Percentiles rank a stretch among this genome's conserved stretches.
Conservation (phyloP, 2,329 filamentous ascomycete genomes). For the Mycosphaerelloides madeirae region DNA sequence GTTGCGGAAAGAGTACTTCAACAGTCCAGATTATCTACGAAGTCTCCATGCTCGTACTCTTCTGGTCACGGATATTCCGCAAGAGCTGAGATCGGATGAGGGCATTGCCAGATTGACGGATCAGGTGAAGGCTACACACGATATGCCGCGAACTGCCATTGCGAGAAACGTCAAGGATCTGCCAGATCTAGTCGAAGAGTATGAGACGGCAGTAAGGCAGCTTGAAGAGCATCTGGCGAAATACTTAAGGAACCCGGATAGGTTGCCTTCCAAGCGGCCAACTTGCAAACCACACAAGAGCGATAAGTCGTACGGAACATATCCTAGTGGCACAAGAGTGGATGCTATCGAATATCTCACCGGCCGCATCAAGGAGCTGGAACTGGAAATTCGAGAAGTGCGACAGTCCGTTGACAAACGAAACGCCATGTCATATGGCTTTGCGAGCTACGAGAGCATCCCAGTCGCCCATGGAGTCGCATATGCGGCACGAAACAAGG, state of each 20-base stretch:
- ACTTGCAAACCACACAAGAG: constrained; percentile 75
- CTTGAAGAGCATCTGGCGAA: constrained; percentile 81
- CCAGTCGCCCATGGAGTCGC: constrained; percentile 83
- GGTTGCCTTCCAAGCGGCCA: constrained; percentile 71
- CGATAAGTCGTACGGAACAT: constrained; percentile 55
- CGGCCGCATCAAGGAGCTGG: constrained; percentile 74
- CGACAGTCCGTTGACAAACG: constrained; percentile 78
- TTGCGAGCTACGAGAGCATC: constrained; percentile 88
- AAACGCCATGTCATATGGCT: constrained; percentile 85
- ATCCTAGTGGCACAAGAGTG: constrained; percentile 67
- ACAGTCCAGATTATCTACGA: constrained; percentile 79
- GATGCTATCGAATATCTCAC: constrained; percentile 95
- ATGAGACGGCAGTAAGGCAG: constrained; percentile 73
- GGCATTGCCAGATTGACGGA: constrained; percentile 82
- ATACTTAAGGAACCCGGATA: constrained; percentile 82
- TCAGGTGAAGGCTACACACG: constrained; percentile 69
- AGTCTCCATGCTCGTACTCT: constrained; percentile 71
- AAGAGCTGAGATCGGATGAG: constrained; percentile 72
- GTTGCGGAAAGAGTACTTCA: constrained; percentile 73
- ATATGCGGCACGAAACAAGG: constrained; percentile 73
- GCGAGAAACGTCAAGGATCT: constrained; percentile 89
- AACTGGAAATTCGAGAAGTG: constrained; percentile 78
- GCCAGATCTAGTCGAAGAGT: constrained; percentile 77
- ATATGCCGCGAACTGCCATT: constrained; percentile 73
- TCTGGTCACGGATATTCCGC: constrained; percentile 76